Base-by-base conservation (phyloP, 495 filamentous ascomycete species). In the Aspergillus saccharolyticus region DNA sequence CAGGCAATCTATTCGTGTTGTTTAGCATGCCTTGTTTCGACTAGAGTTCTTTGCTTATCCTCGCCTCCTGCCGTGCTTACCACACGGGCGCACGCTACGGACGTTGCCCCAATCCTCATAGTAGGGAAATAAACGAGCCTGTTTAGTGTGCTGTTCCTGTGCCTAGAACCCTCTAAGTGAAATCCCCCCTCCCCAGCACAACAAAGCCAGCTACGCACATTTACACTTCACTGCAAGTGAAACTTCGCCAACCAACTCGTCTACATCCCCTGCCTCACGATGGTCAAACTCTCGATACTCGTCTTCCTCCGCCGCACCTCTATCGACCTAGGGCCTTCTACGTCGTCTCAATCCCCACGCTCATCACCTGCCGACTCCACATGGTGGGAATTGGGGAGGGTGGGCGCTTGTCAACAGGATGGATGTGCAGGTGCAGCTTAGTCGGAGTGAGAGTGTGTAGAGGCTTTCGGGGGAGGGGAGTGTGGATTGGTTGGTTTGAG, bases 261-360 rank as follows among this genome's bases (percentile, higher is more conserved):
- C 20, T 87, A 88, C 63, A 85, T 86, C 58, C 84, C 83, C 0
- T 78, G 84, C 55, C 68, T 89, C 39, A 77, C 83, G 10, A 66
- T 84, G 8, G 79, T 84, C 58, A 86, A 87, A 65, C 65, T 78
- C 0, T 83, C 81, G 0, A 73, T 82, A 44, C 66, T 83, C 20
- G 18, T 78, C 43, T 82, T 84, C 58, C 70, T 83, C 20, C 70
- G 71, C 39, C 78, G 80, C 15, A 24, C 44, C 20, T 55, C 44
- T n/a, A 30, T 45, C 14, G 48, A 55, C 17, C 43, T 42, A 10
- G n/a, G 10, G 24, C 33, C 24, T 48, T 39, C 7, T 54, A 54
- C 14, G 44, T 55, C 3, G 7, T 55, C 3, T 33, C 44, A 1
- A 39, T 55, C n/a, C 53, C 53, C 12, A 48, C 33, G 17, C 16